Percentiles rank a stretch among this genome's conserved stretches.
These are phyloP conservation scores for Venustampulla echinocandica DNA, from an alignment of 495 filamentous ascomycete genomes.

Conservation along the genomic window DNA sequence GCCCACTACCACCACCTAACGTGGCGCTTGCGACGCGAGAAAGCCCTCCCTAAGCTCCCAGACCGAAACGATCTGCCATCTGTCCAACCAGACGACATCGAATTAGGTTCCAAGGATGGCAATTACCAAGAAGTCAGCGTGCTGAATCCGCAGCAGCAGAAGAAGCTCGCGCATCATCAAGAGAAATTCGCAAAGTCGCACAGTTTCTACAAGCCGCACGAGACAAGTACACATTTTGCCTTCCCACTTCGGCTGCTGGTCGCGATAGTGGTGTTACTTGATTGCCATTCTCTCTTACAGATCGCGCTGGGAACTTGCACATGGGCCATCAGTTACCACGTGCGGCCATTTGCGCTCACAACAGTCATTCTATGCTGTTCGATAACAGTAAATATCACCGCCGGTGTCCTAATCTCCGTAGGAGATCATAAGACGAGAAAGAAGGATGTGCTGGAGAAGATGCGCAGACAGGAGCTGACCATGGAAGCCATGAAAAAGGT, in stretches of 20 bases:
- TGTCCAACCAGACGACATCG: constrained; percentile 36
- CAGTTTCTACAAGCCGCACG: constrained; percentile 80
- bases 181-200: constrained; percentile 66
- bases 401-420: constrained; percentile 61
- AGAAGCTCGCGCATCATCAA: constrained; percentile 59
- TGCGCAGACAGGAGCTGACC: constrained; percentile 65
- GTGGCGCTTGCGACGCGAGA: constrained; percentile 58
- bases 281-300: constrained; percentile 65
- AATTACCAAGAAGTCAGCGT: constrained; percentile 40
- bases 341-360: constrained; percentile 58
- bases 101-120: constrained; percentile 35
- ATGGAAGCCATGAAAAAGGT: constrained; percentile 63
- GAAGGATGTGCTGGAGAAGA: constrained; percentile 70
- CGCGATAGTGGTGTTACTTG: constrained; percentile 63
- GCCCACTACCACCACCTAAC: constrained; percentile 55
- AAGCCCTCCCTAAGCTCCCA: constrained; percentile 51
- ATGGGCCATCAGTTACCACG: constrained; percentile 57
- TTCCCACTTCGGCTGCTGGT: constrained; percentile 65
- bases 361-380: constrained; percentile 71
- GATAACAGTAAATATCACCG: constrained; percentile 62
- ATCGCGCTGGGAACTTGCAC: constrained; percentile 67
- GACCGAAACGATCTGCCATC: constrained; percentile 65
- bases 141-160: constrained; percentile 52
- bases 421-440: constrained; percentile 67
- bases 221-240: constrained; percentile 68